phyloP scores from a whole-genome alignment of 495 filamentous ascomycete genomes.

The Durotheca rogersii region DNA sequence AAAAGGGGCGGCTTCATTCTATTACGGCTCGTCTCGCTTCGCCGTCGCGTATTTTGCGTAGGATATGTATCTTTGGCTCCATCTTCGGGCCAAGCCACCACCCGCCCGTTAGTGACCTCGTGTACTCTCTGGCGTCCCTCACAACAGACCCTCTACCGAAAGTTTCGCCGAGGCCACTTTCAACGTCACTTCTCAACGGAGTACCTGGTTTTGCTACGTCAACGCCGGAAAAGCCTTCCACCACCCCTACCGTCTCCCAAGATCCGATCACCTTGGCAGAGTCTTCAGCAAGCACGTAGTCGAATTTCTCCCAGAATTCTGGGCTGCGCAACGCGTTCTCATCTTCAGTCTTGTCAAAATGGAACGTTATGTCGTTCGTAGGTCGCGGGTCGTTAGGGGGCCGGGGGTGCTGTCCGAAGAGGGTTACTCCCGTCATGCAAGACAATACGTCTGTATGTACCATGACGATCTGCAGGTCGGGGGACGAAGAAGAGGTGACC shows the following conservation, averaged over 20 bases:
- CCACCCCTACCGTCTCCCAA: conserved; percentile 70
- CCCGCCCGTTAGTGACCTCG: conserved; percentile 51
- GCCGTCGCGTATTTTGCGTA: conserved; percentile 48
- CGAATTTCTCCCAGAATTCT: conserved; percentile 77
- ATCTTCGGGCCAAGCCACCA: conserved; percentile 65
- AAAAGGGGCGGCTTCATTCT: conserved; percentile 15
- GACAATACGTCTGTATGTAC: conserved; percentile 84
- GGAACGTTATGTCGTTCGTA: conserved; percentile 32
- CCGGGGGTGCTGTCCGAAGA: conserved; percentile 64
- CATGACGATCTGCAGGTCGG: conserved; percentile 36
- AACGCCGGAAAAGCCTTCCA: conserved; percentile 72
- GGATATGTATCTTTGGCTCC: conserved; percentile 58
- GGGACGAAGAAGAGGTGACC: conserved; percentile 40
- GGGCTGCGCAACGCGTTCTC: conserved; percentile 54
- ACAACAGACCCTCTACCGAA: conserved; percentile 40
- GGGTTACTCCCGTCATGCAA: conserved; percentile 92
- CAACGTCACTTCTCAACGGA: conserved; percentile 23
- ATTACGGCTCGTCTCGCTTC: conserved; percentile 32
- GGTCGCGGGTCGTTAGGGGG: conserved; percentile 14
- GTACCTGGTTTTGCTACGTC: conserved; percentile 57
- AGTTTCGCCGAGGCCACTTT: conserved; percentile 34
- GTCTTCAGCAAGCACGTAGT: conserved; percentile 76
- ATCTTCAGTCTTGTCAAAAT: conserved; percentile 66
- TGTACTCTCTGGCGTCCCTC: conserved; percentile 30
- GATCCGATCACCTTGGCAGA: conserved; percentile 53